phyloP scores from a whole-genome alignment of 371 early-diverging fungal species.

The Vairimorpha ceranae region DNA sequence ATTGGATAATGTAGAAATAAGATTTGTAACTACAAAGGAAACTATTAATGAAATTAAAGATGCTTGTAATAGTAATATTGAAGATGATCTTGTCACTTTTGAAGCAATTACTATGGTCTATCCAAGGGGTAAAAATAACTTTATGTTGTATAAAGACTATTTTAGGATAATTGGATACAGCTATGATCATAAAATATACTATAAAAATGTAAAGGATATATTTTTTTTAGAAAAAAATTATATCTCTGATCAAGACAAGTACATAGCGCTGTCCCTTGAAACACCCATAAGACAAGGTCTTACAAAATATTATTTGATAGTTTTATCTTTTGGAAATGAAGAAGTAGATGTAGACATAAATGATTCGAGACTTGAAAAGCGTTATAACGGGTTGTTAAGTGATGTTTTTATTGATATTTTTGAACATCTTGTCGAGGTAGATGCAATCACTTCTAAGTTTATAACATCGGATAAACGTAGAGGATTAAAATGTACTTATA shows the following conservation, averaged over 20 bases:
- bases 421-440: conserved; percentile 71
- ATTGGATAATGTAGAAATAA: conserved; percentile 44
- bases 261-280: conserved; percentile 80
- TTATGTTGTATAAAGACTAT: conserved; percentile 52
- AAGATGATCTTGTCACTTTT: conserved; percentile 54
- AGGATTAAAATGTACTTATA: conserved; percentile 85
- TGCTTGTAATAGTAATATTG: conserved; percentile 16
- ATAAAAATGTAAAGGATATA: conserved; percentile 44
- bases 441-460: conserved; percentile 68
- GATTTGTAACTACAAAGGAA: conserved; percentile 46
- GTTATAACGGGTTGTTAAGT: conserved; percentile 77
- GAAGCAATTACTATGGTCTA: conserved; percentile 46
- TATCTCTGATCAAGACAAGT: conserved; percentile 43
- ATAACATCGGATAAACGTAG: conserved; percentile 61
- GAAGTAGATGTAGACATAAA: conserved; percentile 68
- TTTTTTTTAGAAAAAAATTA: conserved; percentile 50
- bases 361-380: conserved; percentile 71
- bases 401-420: conserved; percentile 82
- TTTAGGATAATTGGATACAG: conserved; percentile 59
- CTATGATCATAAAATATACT: conserved; percentile 62
- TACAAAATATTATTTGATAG: conserved; percentile 87
- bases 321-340: conserved; percentile 81
- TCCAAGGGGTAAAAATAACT: conserved; percentile 61
- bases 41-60: conserved; percentile 44
- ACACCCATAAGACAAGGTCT: conserved; percentile 95